phyloP scores from a whole-genome alignment of 1,139 yeast genomes.

The Candida smagusa region DNA sequence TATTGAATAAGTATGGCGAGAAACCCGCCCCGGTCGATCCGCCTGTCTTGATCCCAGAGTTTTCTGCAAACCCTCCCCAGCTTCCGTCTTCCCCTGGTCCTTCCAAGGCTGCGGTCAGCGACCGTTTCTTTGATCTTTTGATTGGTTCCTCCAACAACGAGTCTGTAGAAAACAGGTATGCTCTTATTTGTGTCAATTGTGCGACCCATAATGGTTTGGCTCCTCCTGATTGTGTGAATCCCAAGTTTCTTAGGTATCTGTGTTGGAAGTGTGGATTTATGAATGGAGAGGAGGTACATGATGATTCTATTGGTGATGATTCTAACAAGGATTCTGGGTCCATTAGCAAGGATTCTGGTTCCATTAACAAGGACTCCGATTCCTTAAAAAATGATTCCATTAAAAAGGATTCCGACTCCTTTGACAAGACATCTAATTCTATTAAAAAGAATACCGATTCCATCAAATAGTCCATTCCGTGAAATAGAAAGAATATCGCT shows the following conservation, averaged over 20 bases:
- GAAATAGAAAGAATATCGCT: no score
- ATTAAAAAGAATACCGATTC: no score
- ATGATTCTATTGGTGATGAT: background rate
- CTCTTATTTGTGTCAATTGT: constrained; percentile 69
- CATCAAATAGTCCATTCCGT: no score
- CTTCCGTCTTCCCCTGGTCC: background rate
- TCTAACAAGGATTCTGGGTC: no score
- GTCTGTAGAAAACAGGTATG: constrained; percentile 61
- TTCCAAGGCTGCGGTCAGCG: constrained; percentile 20
- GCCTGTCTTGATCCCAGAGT: background rate
- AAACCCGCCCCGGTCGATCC: background rate
- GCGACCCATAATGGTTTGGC: constrained; percentile 78
- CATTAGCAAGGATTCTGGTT: no score
- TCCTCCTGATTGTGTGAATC: constrained; percentile 60
- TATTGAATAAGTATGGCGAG: constrained; percentile 62
- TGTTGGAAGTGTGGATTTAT: constrained; percentile 73
- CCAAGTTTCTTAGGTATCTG: constrained; percentile 53
- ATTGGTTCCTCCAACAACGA: constrained; percentile 72
- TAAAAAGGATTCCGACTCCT: no score
- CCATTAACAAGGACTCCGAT: no score
- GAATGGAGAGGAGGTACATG: constrained; percentile 38
- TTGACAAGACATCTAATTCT: no score
- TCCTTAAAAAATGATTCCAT: no score
- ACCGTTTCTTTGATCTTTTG: constrained; percentile 48
- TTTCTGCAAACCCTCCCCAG: background rate